Percentiles rank a stretch among this genome's conserved stretches.
These are phyloP conservation scores for Geotrichum candidum DNA, from an alignment of 1,139 yeast species.

Conservation along the genomic window DNA sequence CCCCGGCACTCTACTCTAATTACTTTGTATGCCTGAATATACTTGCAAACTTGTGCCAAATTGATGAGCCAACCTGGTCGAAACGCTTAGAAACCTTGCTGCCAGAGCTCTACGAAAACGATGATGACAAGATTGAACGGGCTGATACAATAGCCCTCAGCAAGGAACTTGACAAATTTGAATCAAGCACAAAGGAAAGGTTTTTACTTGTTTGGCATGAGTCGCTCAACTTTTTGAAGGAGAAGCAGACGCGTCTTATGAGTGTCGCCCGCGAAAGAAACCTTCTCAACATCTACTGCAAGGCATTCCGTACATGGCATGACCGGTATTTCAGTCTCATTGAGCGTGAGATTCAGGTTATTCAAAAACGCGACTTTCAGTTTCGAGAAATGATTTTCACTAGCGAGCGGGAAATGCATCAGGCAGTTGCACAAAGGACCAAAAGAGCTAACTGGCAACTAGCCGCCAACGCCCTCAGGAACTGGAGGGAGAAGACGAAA, in stretches of 20 bases:
- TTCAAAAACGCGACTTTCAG: not conserved
- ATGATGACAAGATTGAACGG: slow-evolving; percentile 2
- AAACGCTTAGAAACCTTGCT: not conserved
- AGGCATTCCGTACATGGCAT: not conserved
- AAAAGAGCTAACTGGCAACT: not conserved
- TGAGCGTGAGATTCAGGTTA: not conserved
- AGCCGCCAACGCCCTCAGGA: not conserved
- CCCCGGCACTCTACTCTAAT: slow-evolving; percentile 9
- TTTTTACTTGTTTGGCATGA: slow-evolving; percentile 15
- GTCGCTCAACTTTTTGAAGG: slow-evolving; percentile 1
- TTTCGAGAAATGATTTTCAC: not conserved
- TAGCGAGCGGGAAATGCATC: not conserved
- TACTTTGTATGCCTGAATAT: slow-evolving; percentile 11
- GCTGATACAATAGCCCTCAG: not conserved
- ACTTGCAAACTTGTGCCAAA: slow-evolving; percentile 7
- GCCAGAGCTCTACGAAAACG: not conserved
- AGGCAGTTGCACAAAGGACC: not conserved
- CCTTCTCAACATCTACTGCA: not conserved
- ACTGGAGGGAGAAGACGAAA: not conserved
- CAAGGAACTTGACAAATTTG: slow-evolving; percentile 11
- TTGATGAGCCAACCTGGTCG: slow-evolving; percentile 6
- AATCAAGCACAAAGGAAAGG: slow-evolving; percentile 10
- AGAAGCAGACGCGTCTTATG: not conserved
- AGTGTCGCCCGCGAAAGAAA: not conserved
- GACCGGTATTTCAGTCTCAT: not conserved